These are phyloP conservation scores for Fonsecaea nubica DNA, from an alignment of 2,329 filamentous ascomycete species.

Conservation along the genomic window DNA sequence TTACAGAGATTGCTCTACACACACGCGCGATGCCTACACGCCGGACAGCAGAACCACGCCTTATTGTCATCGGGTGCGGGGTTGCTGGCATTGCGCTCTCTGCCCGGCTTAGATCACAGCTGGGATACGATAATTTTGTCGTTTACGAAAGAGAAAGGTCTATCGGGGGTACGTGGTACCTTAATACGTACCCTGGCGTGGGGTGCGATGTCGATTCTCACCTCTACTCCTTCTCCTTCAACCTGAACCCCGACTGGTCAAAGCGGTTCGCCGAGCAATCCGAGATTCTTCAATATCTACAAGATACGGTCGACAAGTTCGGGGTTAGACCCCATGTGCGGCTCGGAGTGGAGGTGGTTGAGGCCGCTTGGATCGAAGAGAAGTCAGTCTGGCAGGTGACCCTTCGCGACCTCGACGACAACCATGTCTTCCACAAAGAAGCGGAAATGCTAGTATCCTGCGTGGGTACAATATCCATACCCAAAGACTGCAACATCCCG, in stretches of 20 bases:
- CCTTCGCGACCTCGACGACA: conserved; percentile 41
- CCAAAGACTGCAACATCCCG: conserved; percentile 47
- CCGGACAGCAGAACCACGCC: conserved; percentile 22
- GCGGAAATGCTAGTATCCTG: conserved; percentile 44
- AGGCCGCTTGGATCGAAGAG: conserved; percentile 40
- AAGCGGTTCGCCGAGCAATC: conserved; percentile 55
- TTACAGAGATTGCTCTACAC: conserved; percentile 1
- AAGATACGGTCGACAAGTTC: conserved; percentile 46
- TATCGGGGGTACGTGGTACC: conserved; percentile 28
- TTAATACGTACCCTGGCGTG: conserved; percentile 27
- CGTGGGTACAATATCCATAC: conserved; percentile 43
- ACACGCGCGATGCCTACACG: conserved; percentile 11
- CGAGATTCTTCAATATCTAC: conserved; percentile 58
- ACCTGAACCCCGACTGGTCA: conserved; percentile 59
- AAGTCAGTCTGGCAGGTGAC: conserved; percentile 41
- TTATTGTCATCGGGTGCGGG: conserved; percentile 27
- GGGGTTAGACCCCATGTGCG: conserved; percentile 41
- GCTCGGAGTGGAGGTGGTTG: conserved; percentile 37
- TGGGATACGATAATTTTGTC: conserved; percentile 18
- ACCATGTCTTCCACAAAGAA: conserved; percentile 37
- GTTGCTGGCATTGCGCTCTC: conserved; percentile 26
- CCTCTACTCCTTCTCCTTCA: conserved; percentile 64
- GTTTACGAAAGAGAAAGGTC: conserved; percentile 19
- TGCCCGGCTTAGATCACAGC: conserved; percentile 11
- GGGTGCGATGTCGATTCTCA: conserved; percentile 50